Evolutionary conservation across 495 filamentous ascomycete species (phyloP).

Genomic region (Lasiosphaeria hispida): DNA sequence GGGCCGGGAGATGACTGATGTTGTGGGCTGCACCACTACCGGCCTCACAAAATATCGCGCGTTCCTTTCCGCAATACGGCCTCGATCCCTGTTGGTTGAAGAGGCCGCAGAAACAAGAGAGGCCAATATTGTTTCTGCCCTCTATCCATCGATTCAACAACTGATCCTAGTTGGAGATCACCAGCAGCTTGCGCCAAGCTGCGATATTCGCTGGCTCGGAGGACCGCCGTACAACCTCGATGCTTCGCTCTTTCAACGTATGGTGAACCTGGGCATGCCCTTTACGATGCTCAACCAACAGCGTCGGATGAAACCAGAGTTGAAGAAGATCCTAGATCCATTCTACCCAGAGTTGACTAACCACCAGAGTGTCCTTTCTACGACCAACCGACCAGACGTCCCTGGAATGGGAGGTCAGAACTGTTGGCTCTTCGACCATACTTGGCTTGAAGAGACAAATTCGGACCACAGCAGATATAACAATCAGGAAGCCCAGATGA

Average conservation of each 20-base stretch:
- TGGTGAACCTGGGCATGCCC: conserved; percentile 65
- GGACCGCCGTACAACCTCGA: conserved; percentile 64
- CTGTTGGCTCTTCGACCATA: conserved; percentile 71
- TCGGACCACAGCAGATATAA: conserved; percentile 70
- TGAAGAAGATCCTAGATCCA: conserved; percentile 57
- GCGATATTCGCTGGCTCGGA: conserved; percentile 59
- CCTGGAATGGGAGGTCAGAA: conserved; percentile 75
- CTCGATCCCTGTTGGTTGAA: conserved; percentile 57
- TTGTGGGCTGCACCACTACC: conserved; percentile 57
- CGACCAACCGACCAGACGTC: conserved; percentile 52
- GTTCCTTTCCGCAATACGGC: conserved; percentile 66
- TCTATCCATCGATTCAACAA: conserved; percentile 54
- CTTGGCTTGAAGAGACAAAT: conserved; percentile 63
- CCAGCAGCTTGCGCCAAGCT: conserved; percentile 50
- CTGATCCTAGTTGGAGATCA: conserved; percentile 58
- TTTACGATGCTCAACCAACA: conserved; percentile 63
- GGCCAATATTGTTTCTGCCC: conserved; percentile 51
- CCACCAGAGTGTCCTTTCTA: conserved; percentile 60
- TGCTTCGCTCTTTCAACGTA: conserved; percentile 55
- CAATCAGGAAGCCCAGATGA: conserved; percentile 71
- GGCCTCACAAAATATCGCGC: conserved; percentile 86
- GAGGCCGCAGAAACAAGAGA: conserved; percentile 59
- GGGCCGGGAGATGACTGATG: conserved; percentile 27
- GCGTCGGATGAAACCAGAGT: conserved; percentile 69
- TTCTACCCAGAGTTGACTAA: conserved; percentile 70